Evolutionary conservation across 768 basidiomycete species (phyloP).

Genomic region (Calocera cornea): DNA sequence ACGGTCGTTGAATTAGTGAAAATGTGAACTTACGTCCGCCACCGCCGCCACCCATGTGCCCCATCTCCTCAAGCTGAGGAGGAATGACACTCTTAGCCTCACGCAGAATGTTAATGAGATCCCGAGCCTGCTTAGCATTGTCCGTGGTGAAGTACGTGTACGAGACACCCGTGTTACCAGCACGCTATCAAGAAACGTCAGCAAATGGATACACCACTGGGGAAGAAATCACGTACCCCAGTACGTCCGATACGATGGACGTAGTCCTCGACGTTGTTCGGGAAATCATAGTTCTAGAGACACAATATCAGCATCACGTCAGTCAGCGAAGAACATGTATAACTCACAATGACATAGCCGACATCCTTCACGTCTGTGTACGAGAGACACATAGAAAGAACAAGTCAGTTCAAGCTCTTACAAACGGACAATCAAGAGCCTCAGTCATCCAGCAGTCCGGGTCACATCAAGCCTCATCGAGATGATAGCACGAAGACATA

Average conservation of each 20-base stretch:
- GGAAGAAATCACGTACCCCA: conserved; percentile 40
- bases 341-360: conserved; percentile 83
- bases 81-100: conserved; percentile 81
- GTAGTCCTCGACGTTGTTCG: conserved; percentile 96
- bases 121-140: conserved; percentile 86
- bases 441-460: neutral
- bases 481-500: neutral
- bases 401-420: conserved; percentile 13
- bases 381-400: conserved; percentile 23
- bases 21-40: conserved; percentile 23
- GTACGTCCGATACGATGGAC: conserved; percentile 98
- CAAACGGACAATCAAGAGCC: conserved; percentile 11
- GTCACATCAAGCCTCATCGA: neutral
- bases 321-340: conserved; percentile 9
- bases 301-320: conserved; percentile 11
- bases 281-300: conserved; percentile 85
- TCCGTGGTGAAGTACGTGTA: conserved; percentile 97
- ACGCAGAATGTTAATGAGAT: conserved; percentile 69
- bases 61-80: conserved; percentile 87
- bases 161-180: conserved; percentile 79
- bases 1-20: neutral
- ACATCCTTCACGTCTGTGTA: conserved; percentile 95
- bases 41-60: conserved; percentile 69
- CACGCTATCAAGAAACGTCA: conserved; percentile 43
- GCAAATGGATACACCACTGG: neutral